Conservation (phyloP, 164 flowering plant genomes). For the Nelumbo lutea region DNA sequence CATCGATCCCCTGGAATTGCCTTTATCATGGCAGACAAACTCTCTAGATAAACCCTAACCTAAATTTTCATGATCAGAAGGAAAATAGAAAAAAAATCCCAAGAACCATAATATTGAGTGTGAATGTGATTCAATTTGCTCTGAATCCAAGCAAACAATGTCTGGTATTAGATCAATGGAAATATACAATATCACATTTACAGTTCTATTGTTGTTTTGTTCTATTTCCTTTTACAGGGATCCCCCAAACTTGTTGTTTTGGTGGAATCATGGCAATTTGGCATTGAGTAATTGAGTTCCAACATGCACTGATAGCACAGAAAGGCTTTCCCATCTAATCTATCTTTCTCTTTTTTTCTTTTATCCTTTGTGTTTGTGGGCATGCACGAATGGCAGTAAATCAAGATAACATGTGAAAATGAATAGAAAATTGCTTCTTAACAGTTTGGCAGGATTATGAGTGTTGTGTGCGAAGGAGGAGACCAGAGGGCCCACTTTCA, state of each 20-base stretch:
- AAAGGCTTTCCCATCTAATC: conserved; percentile 13
- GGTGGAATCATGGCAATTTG: conserved; percentile 4
- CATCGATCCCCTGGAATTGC: too few species aligned
- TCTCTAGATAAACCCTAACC: too few species aligned
- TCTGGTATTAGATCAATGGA: too few species aligned
- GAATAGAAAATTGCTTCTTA: conserved; percentile 19
- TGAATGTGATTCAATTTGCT: too few species aligned
- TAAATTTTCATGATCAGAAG: too few species aligned
- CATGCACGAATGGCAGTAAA: conserved; percentile 12
- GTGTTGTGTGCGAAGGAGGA: conserved; percentile 35
- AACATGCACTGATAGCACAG: conserved; percentile 8
- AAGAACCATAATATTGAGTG: too few species aligned
- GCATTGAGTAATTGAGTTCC: conserved; percentile 9
- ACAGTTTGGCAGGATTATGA: conserved; percentile 21
- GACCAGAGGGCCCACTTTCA: conserved; percentile 40
- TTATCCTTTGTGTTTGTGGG: background rate
- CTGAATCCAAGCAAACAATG: too few species aligned
- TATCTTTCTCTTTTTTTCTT: background rate
- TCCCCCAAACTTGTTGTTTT: background rate
- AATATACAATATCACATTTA: too few species aligned
- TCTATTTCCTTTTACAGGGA: too few species aligned
- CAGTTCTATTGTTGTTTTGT: too few species aligned
- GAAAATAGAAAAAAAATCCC: too few species aligned
- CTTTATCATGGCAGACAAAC: too few species aligned
- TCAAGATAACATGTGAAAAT: conserved; percentile 18